Evolutionary conservation across 805 yeast genomes (phyloP), one percentile per base, ranked within the genome.

Genomic region (Pichia cephalocereana): DNA sequence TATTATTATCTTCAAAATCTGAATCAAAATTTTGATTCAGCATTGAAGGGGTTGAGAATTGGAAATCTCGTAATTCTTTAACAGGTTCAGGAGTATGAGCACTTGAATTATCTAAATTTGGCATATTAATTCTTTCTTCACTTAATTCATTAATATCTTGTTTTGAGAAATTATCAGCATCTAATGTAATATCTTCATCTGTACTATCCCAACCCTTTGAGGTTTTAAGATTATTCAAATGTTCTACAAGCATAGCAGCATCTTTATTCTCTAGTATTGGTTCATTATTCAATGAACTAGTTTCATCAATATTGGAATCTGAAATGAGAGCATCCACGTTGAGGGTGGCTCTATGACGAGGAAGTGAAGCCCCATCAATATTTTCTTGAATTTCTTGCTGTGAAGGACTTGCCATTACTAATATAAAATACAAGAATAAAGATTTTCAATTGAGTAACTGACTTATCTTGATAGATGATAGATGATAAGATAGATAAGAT

Each of bases 271-370:
- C 30, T n/a, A 39, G 36, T 7, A 9, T 42, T 44, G 15, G 46
- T 30, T 12, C 37, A 10, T 17, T 15, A 8, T 12, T 14, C 6
- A 14, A 5, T 15, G 37, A 30, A 23, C 26, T 23, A 10, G 14
- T 30, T 30, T 30, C 32, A 30, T 34, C 6, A 7, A 15, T 34
- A 15, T 12, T 8, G 4, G n/a, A 15, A 12, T 34, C 17, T 15
- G 37, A 34, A 14, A 37, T 53, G 38, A 63, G 46, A 1, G 59
- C 64, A 46, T 59, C 60, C 38, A 63, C 65, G 45, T 63, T 56
- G 31, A 58, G 43, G 2, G 65, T 62, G 9, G 59, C 66, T 39
- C 57, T 51, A 39, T 54, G 55, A 27, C 67, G 59, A 26, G 67
- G 67, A 18, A 62, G 45, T 15, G 37, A 34, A 12, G 17, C 17